Evolutionary conservation across 257 asterid genomes (phyloP), one percentile per base, ranked within the genome.

Genomic region (Anisodus tanguticus): DNA sequence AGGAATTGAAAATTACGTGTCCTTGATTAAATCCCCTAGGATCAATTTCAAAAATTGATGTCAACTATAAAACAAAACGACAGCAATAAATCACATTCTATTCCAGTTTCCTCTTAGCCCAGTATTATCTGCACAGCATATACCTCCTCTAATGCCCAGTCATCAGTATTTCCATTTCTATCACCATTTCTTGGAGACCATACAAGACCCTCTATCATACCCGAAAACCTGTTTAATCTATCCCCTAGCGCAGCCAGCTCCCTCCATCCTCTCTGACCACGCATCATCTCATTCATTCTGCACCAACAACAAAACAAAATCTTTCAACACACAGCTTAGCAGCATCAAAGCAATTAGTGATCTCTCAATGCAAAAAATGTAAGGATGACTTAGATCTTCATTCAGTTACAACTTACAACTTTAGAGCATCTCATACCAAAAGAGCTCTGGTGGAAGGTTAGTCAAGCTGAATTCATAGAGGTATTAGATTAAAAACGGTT

Each of bases 281-380:
- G 92, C 99, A 96, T 96, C 99, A 96, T 96, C 91, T 96, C 99
- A 92, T 96, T 98, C 99, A 96, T 96, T 92, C 99, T 96, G 92
- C 91, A 91, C 70, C 82, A 81, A 26, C 55, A 86, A 83, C 13
- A 55, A 63, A 83, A 62, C 80, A 85, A 79, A n/a, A 26, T 53
- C 26, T 77, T 77, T 77, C 64, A 51, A 77, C 64, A 76, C 63
- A 53, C 49, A 53, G 81, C 64, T 53, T 77, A 77, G 81, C 64
- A 77, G 43, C 64, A 53, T 53, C 26, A 76, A 64, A 77, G n/a
- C 9, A 51, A 53, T 77, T 77, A 53, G 47, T 53, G 49, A 77
- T 77, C 47, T 26, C 15, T 51, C 22, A 77, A 53, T 53, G 64
- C 81, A 26, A 51, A 77, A 53, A 26, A 7, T 13, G 26, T 51